Percentiles rank a stretch among this genome's conserved stretches.
phyloP scores from a whole-genome alignment of 1,139 yeast species.

The Taphrina sp. region DNA sequence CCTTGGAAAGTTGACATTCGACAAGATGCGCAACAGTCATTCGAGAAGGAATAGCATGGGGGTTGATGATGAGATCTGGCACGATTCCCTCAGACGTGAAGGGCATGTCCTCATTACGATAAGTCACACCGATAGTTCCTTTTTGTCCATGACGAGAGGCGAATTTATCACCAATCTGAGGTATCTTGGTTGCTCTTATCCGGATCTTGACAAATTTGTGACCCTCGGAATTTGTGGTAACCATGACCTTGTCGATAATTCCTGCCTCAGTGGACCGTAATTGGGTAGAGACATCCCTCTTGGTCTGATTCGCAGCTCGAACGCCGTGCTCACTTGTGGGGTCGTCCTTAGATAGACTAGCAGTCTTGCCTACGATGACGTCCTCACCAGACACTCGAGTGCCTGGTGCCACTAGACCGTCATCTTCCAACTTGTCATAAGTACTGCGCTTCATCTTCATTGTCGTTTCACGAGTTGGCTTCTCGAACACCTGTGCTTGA shows the following conservation, averaged over 20 bases:
- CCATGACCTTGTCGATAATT: slow-evolving; percentile 93
- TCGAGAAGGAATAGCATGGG: slow-evolving; percentile 99
- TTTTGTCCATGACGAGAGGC: slow-evolving; percentile 99
- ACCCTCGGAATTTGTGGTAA: slow-evolving; percentile 97
- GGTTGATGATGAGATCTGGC: slow-evolving; percentile 95
- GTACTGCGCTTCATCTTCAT: slow-evolving; percentile 96
- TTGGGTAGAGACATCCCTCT: slow-evolving; percentile 98
- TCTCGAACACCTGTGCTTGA: slow-evolving; percentile 48
- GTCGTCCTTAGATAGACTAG: slow-evolving; percentile 91
- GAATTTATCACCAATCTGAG: slow-evolving; percentile 98
- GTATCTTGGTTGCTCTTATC: slow-evolving; percentile 97
- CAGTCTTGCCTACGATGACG: slow-evolving; percentile 95
- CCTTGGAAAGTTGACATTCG: slow-evolving; percentile 94
- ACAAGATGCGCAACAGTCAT: slow-evolving; percentile 99
- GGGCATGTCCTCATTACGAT: slow-evolving; percentile 98
- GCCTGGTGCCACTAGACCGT: slow-evolving; percentile 97
- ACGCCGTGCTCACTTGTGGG: slow-evolving; percentile 92
- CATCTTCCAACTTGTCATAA: slow-evolving; percentile 95
- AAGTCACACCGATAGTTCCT: slow-evolving; percentile 99
- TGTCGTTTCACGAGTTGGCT: slow-evolving; percentile 83
- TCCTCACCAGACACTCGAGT: slow-evolving; percentile 98
- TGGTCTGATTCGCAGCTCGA: slow-evolving; percentile 95
- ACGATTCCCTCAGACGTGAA: slow-evolving; percentile 94
- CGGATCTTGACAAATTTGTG: slow-evolving; percentile 95
- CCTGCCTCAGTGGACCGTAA: slow-evolving; percentile 95